These are phyloP conservation scores for Termitomyces sp. DNA, from an alignment of 768 basidiomycete genomes.

Conservation along the genomic window DNA sequence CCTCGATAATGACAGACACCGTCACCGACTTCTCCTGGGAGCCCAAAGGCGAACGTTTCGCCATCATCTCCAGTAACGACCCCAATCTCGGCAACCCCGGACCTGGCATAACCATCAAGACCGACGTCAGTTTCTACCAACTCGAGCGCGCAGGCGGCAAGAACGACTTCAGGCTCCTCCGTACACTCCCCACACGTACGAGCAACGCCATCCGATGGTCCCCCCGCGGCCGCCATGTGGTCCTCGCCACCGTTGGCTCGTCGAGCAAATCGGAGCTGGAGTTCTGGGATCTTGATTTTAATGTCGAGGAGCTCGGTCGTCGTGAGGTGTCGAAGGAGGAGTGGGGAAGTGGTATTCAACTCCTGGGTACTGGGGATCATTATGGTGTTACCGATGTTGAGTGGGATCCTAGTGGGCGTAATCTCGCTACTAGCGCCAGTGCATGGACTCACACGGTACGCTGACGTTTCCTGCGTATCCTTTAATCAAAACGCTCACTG, in stretches of 20 bases:
- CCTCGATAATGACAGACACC: conserved; percentile 53
- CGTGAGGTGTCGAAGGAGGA: conserved; percentile 61
- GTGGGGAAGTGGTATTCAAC: conserved; percentile 84
- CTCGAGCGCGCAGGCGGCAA: conserved; percentile 82
- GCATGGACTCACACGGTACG: conserved; percentile 92
- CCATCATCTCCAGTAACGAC: conserved; percentile 90
- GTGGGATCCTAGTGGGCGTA: conserved; percentile 97
- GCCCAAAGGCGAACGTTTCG: conserved; percentile 95
- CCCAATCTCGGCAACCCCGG: conserved; percentile 89
- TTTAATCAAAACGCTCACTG: conserved; percentile 7
- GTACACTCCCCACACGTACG: conserved; percentile 75
- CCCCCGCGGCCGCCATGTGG: conserved; percentile 91
- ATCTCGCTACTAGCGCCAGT: conserved; percentile 89
- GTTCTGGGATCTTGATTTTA: conserved; percentile 98
- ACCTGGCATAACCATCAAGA: conserved; percentile 93
- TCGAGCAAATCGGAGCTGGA: conserved; percentile 95
- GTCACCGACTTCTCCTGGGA: conserved; percentile 99
- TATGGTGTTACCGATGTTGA: conserved; percentile 97
- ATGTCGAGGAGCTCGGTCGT: conserved; percentile 49
- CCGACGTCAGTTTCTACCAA: conserved; percentile 94
- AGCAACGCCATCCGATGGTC: conserved; percentile 97
- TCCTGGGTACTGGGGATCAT: conserved; percentile 85
- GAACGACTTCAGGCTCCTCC: conserved; percentile 90
- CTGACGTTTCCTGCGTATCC: conserved; percentile 6
- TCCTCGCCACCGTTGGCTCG: conserved; percentile 93